Evolutionary conservation across 805 yeast species (phyloP), one percentile per base, ranked within the genome.

Genomic region (Candida maltosa): DNA sequence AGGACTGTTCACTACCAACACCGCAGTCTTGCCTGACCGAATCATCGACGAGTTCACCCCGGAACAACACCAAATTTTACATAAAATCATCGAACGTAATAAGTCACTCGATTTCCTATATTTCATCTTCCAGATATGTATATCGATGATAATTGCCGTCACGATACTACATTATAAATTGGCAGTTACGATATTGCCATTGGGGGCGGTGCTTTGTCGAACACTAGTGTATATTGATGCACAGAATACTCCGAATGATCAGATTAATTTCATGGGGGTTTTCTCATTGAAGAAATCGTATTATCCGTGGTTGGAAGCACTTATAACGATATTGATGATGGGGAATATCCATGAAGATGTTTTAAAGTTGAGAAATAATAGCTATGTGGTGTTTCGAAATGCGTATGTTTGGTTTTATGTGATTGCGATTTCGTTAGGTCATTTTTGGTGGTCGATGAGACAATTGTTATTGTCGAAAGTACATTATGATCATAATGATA

Each of bases 51-150:
- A 26, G 19, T 46, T 54, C 20, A 42, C 43, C 21, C 45, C 44
- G 3, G 32, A 33, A 10, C 60, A 54, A 46, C 25, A 31, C 7
- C 34, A 30, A 2, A 18, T 33, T 15, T 38, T 60, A 11, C 31
- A 22, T 3, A 42, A 20, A 6, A 35, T 39, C 6, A 42, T 52
- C 3, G 55, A 45, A 7, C 41, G 34, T 16, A 43, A 51, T 33
- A 46, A 41, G 32, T 41, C 61, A 3, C 31, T 48, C 16, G 71
- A 66, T 44, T 66, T 48, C 40, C 37, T 57, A 5, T 60, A 61
- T 41, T 56, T 50, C 29, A 24, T 61, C 7, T 11, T 48, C 4
- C 52, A 57, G 32, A 47, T 62, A 1, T 49, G 56, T 14, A 15
- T 41, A 1, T 44, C 62, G 3, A 49, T 63, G 5, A 35, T 63